A percentile compares a stretch with the other conserved stretches of the same genome.
These are phyloP conservation scores for Metschnikowia anglica DNA, from an alignment of 805 yeast genomes.

Conservation along the genomic window DNA sequence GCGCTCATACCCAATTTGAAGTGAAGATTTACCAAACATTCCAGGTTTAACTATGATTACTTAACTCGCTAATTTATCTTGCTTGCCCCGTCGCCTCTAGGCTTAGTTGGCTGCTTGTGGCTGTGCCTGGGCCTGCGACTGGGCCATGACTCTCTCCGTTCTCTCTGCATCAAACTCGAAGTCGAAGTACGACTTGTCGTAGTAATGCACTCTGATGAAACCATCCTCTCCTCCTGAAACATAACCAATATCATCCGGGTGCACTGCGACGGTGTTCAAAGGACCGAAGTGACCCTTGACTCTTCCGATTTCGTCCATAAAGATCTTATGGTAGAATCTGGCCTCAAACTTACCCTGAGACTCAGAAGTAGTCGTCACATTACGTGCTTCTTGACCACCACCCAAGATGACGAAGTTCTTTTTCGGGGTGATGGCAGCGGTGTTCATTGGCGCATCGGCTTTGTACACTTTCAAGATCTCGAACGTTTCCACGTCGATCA, in stretches of 20 bases:
- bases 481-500: constrained; percentile 76
- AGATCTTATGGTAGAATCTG: constrained; percentile 90
- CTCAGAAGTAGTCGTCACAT: constrained; percentile 94
- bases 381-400: constrained; percentile 99
- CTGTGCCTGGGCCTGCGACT: constrained; percentile 18
- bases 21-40: background rate
- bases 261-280: constrained; percentile 86
- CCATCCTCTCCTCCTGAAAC: constrained; percentile 99
- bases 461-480: constrained; percentile 69
- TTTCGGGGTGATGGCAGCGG: constrained; percentile 90
- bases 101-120: constrained; percentile 8
- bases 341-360: constrained; percentile 97
- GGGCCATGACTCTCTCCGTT: constrained; percentile 55
- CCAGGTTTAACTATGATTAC: constrained; percentile 1
- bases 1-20: background rate
- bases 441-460: constrained; percentile 92
- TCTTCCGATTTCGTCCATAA: constrained; percentile 94
- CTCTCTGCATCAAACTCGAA: constrained; percentile 84
- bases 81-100: too few species aligned
- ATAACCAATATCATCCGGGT: constrained; percentile 89
- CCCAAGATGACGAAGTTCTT: constrained; percentile 92
- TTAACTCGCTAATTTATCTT: too few species aligned
- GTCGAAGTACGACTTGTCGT: constrained; percentile 89
- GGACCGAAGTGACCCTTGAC: constrained; percentile 99
- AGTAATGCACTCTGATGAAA: constrained; percentile 87